A percentile compares a stretch with the other conserved stretches of the same genome.
Evolutionary conservation across 805 yeast genomes (phyloP).

Genomic region (Saturnispora sekii): DNA sequence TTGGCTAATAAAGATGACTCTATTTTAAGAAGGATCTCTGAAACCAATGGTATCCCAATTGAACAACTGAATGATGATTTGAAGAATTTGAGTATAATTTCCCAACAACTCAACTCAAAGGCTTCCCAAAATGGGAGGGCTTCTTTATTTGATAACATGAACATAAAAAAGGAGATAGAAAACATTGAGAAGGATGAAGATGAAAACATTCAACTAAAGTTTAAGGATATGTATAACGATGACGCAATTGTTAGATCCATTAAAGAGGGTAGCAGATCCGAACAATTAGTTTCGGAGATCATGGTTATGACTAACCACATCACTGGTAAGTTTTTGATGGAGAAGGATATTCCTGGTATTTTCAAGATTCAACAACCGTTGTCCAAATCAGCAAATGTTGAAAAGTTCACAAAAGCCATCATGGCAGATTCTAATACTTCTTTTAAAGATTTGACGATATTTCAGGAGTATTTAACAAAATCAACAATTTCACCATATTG

Average conservation of each 20-base stretch:
- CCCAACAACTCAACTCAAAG: constrained; percentile 19
- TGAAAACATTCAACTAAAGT: constrained; percentile 18
- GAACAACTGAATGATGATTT: constrained; percentile 27
- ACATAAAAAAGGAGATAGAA: constrained; percentile 17
- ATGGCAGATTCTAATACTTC: constrained; percentile 20
- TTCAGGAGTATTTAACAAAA: constrained; percentile 39
- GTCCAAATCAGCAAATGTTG: constrained; percentile 19
- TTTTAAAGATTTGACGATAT: constrained; percentile 32
- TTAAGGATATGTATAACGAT: constrained; percentile 15
- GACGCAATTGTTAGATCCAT: constrained; percentile 7
- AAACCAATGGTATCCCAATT: constrained; percentile 3
- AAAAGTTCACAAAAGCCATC: constrained; percentile 14
- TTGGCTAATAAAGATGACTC: constrained; percentile 23
- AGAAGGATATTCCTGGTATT: constrained; percentile 42
- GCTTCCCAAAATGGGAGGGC: constrained; percentile 33
- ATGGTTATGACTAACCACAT: constrained; percentile 76
- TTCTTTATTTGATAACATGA: constrained; percentile 14
- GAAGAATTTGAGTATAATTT: constrained; percentile 25
- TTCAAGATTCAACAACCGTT: constrained; percentile 28
- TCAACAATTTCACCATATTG: constrained; percentile 43
- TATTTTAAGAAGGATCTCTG: constrained; percentile 7
- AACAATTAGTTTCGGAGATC: constrained; percentile 63
- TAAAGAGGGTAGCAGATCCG: constrained; percentile 35
- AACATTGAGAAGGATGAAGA: constrained; percentile 18
- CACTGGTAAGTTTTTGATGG: constrained; percentile 38